Evolutionary conservation across 495 filamentous ascomycete genomes (phyloP).

Genomic region (Thermochaetoides thermophila): DNA sequence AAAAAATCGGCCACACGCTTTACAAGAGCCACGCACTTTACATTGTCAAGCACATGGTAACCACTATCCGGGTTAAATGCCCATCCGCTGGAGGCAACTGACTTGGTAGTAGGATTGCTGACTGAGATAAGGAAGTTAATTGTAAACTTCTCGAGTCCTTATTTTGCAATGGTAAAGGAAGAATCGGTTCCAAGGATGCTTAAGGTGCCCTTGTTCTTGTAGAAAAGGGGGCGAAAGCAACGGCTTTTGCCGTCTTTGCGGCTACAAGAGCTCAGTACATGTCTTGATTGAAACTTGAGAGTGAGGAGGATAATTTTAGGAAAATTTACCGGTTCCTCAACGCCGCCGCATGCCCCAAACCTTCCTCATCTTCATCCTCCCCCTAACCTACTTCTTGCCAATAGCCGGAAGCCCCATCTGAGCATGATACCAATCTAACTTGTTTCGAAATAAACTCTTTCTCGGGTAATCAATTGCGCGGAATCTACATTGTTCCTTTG

Average conservation of each 20-base stretch:
- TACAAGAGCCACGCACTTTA: conserved; percentile 1
- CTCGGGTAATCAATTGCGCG: not conserved
- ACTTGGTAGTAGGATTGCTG: not conserved
- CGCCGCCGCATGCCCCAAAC: conserved; percentile 1
- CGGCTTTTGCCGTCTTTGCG: not conserved
- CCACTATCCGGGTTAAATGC: not conserved
- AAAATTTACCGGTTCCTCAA: conserved; percentile 4
- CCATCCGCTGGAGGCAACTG: conserved; percentile 6
- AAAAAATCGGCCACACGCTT: not conserved
- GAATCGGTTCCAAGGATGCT: not conserved
- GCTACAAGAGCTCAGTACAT: too few species aligned
- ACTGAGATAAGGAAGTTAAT: conserved; percentile 3
- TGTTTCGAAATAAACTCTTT: too few species aligned
- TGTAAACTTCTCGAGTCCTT: conserved; percentile 1
- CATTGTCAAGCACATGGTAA: conserved; percentile 1
- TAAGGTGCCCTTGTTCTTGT: not conserved
- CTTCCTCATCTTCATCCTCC: not conserved
- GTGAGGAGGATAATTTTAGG: too few species aligned
- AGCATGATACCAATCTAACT: too few species aligned
- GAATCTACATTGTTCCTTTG: not conserved
- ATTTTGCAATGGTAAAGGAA: not conserved
- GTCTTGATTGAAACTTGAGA: too few species aligned
- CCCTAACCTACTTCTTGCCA: not conserved
- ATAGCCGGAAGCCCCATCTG: not conserved
- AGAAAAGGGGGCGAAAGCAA: not conserved